Evolutionary conservation across 2,329 filamentous ascomycete genomes (phyloP).

Genomic region (Apiospora pterosperma): DNA sequence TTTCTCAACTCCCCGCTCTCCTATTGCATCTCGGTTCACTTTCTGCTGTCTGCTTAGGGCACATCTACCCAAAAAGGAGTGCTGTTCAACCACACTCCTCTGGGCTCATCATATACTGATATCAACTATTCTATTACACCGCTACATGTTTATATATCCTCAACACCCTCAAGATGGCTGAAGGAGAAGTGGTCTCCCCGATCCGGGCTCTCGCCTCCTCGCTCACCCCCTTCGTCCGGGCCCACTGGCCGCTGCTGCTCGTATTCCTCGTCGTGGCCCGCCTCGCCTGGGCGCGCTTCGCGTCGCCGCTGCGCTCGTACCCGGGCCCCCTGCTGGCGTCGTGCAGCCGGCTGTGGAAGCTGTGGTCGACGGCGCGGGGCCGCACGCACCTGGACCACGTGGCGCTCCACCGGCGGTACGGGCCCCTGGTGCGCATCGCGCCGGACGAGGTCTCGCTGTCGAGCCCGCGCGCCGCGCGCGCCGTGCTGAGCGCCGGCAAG

Average conservation of each 20-base stretch:
- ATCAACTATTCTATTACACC: not conserved
- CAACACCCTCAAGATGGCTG: slow-evolving; percentile 14
- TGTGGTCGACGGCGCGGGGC: slow-evolving; percentile 33
- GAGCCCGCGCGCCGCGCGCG: slow-evolving; percentile 41
- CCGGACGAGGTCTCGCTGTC: slow-evolving; percentile 46
- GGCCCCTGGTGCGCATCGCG: slow-evolving; percentile 45
- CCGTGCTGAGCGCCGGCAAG: slow-evolving; percentile 45
- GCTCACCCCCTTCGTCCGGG: slow-evolving; percentile 26
- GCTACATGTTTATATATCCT: not conserved
- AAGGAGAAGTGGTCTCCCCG: slow-evolving; percentile 21
- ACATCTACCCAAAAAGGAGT: not conserved
- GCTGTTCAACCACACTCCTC: not conserved
- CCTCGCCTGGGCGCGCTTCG: slow-evolving; percentile 29
- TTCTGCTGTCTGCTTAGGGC: not conserved
- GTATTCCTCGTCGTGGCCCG: slow-evolving; percentile 25
- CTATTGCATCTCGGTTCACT: not conserved
- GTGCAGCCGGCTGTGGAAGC: slow-evolving; percentile 37
- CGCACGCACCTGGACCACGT: slow-evolving; percentile 40
- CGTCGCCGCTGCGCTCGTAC: slow-evolving; percentile 25
- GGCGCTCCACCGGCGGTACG: slow-evolving; percentile 41
- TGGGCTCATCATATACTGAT: not conserved
- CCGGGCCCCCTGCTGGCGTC: slow-evolving; percentile 27
- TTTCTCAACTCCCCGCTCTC: not conserved
- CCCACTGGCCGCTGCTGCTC: slow-evolving; percentile 28
- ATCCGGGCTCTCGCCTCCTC: slow-evolving; percentile 25